Conservation (phyloP, 2,329 filamentous ascomycete species). For the Lecanicillium sp. region DNA sequence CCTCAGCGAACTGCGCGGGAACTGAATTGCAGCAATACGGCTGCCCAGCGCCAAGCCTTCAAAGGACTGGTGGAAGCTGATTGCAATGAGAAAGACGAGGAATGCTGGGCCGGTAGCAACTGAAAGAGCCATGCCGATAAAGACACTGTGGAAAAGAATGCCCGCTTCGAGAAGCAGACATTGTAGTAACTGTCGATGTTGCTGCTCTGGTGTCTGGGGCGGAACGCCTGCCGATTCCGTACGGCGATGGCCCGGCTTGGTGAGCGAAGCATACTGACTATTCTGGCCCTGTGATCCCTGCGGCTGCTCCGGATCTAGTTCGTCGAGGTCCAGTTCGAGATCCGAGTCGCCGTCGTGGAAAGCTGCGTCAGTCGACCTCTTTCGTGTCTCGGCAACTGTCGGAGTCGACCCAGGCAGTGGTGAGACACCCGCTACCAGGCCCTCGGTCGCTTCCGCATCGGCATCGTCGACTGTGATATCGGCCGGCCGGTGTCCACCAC, state of each 20-base stretch:
- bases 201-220: constrained; percentile 41
- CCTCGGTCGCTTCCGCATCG: constrained; percentile 42
- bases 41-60: constrained; percentile 81
- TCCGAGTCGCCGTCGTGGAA: constrained; percentile 43
- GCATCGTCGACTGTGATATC: constrained; percentile 44
- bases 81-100: constrained; percentile 70
- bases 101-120: constrained; percentile 75
- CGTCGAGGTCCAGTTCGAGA: constrained; percentile 51
- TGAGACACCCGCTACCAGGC: constrained; percentile 50
- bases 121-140: constrained; percentile 80
- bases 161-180: constrained; percentile 74
- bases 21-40: constrained; percentile 76
- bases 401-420: constrained; percentile 49
- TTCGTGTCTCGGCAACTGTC: constrained; percentile 12
- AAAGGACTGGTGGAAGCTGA: constrained; percentile 81
- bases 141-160: constrained; percentile 77
- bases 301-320: constrained; percentile 41
- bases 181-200: constrained; percentile 62
- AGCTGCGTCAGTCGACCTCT: constrained; percentile 22
- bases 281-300: constrained; percentile 15
- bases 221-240: constrained; percentile 18
- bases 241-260: constrained; percentile 13
- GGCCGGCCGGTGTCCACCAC: constrained; percentile 31
- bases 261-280: constrained; percentile 23
- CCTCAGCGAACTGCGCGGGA: constrained; percentile 61